phyloP scores from a whole-genome alignment of 208 protist genomes.

The Blechomonas ayalai region DNA sequence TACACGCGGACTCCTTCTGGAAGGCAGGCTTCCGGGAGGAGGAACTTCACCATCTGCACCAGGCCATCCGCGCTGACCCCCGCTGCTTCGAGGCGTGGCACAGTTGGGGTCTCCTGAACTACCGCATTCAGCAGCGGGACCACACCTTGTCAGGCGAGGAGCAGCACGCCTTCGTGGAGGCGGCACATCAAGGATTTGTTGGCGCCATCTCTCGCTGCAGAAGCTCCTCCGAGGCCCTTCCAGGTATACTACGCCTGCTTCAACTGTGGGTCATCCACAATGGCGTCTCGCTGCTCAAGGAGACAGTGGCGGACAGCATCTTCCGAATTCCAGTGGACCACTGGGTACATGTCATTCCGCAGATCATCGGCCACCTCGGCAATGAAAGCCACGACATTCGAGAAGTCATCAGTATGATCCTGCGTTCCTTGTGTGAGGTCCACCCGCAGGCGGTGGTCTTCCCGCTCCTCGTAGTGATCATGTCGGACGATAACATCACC shows the following conservation, averaged over 20 bases:
- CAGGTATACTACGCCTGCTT: conserved; percentile 97
- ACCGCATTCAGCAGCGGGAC: conserved; percentile 89
- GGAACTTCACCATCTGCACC: conserved; percentile 72
- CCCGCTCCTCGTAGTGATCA: conserved; percentile 96
- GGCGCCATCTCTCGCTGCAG: conserved; percentile 90
- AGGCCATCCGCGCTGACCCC: conserved; percentile 73
- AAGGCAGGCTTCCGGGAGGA: conserved; percentile 58
- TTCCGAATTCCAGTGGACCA: conserved; percentile 94
- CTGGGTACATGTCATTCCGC: conserved; percentile 98
- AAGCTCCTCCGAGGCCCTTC: conserved; percentile 72
- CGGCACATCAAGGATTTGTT: conserved; percentile 96
- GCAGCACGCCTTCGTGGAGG: conserved; percentile 76
- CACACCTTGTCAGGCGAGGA: conserved; percentile 55
- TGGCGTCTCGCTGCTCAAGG: conserved; percentile 74
- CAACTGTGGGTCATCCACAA: conserved; percentile 98
- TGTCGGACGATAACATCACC: conserved; percentile 45
- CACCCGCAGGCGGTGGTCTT: conserved; percentile 99
- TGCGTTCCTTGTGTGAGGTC: conserved; percentile 91
- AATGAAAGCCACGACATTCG: conserved; percentile 86
- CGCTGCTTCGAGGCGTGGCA: conserved; percentile 95
- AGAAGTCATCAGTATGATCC: conserved; percentile 92
- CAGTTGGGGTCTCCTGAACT: conserved; percentile 97
- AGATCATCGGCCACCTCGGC: conserved; percentile 98
- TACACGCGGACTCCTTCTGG: conserved; percentile 80
- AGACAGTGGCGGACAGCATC: conserved; percentile 91